These are phyloP conservation scores for Myxozyma melibiosi DNA, from an alignment of 805 yeast species.

Conservation along the genomic window DNA sequence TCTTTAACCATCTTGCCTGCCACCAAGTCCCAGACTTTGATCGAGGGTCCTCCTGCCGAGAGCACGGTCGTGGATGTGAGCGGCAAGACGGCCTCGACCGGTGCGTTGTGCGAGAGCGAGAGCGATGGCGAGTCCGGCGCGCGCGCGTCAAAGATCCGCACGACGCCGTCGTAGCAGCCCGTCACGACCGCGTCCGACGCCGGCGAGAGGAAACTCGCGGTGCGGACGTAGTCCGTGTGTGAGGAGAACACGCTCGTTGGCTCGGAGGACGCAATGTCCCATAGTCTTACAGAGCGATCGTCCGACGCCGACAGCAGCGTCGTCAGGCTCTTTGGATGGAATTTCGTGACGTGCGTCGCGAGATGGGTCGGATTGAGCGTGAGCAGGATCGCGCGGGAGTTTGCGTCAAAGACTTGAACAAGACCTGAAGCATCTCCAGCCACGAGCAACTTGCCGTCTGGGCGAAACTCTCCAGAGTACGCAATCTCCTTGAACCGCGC, in stretches of 20 bases:
- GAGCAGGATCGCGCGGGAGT: constrained; percentile 75
- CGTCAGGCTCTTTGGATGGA: constrained; percentile 76
- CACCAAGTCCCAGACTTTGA: constrained; percentile 89
- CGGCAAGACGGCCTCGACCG: constrained; percentile 83
- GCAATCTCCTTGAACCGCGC: constrained; percentile 89
- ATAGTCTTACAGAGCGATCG: constrained; percentile 81
- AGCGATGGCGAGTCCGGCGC: constrained; percentile 49
- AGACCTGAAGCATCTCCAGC: constrained; percentile 96
- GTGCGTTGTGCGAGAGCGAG: constrained; percentile 69
- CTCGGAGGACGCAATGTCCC: constrained; percentile 83
- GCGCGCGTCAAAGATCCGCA: constrained; percentile 84
- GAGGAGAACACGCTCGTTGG: constrained; percentile 70
- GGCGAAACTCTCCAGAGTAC: constrained; percentile 85
- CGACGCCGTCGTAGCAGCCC: constrained; percentile 90
- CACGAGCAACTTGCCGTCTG: constrained; percentile 85
- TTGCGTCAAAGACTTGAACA: constrained; percentile 86
- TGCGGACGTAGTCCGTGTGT: constrained; percentile 86
- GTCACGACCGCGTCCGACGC: constrained; percentile 78
- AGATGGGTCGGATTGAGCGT: constrained; percentile 80
- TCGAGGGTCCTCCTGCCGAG: constrained; percentile 78
- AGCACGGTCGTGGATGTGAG: constrained; percentile 70
- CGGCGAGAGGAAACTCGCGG: constrained; percentile 71
- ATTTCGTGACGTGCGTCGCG: constrained; percentile 91
- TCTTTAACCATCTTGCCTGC: constrained; percentile 72
- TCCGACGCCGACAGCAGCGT: constrained; percentile 86